Conservation (phyloP, 352 stramenopile species). For the Phytophthora palmivora region DNA sequence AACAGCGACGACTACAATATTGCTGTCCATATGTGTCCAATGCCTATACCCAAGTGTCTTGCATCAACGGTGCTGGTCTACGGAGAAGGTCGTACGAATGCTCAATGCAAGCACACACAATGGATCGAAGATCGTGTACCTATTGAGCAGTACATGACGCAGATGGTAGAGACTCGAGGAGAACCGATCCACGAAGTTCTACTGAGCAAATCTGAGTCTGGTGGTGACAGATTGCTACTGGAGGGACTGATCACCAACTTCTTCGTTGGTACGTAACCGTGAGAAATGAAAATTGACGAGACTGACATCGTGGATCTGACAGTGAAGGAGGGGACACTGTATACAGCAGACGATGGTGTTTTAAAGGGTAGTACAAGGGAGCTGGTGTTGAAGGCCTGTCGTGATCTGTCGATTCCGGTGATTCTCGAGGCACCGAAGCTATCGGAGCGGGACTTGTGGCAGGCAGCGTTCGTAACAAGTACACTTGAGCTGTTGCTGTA, state of each 20-base stretch:
- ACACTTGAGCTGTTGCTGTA: not conserved
- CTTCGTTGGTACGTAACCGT: conserved; percentile 61
- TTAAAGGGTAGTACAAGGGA: conserved; percentile 68
- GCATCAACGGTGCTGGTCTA: conserved; percentile 59
- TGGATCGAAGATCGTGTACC: conserved; percentile 69
- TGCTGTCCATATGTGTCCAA: conserved; percentile 60
- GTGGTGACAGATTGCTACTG: conserved; percentile 49
- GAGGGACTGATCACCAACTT: conserved; percentile 87
- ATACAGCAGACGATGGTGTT: conserved; percentile 54
- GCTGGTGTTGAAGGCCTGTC: conserved; percentile 68
- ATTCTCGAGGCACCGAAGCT: conserved; percentile 59
- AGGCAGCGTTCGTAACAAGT: conserved; percentile 84
- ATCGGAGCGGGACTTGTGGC: conserved; percentile 58
- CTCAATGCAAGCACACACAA: conserved; percentile 71
- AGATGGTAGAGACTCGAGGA: conserved; percentile 27
- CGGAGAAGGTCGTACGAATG: conserved; percentile 49
- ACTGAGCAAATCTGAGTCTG: conserved; percentile 37
- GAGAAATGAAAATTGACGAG: not conserved
- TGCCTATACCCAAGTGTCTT: conserved; percentile 52
- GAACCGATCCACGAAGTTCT: conserved; percentile 65
- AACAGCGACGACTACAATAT: conserved; percentile 38
- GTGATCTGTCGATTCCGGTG: conserved; percentile 62
- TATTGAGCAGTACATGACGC: conserved; percentile 47
- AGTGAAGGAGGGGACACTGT: conserved; percentile 57
- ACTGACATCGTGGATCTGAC: conserved; percentile 6